Base-by-base conservation (phyloP, 2,329 filamentous ascomycete genomes). In the Ceratocystis destructans region DNA sequence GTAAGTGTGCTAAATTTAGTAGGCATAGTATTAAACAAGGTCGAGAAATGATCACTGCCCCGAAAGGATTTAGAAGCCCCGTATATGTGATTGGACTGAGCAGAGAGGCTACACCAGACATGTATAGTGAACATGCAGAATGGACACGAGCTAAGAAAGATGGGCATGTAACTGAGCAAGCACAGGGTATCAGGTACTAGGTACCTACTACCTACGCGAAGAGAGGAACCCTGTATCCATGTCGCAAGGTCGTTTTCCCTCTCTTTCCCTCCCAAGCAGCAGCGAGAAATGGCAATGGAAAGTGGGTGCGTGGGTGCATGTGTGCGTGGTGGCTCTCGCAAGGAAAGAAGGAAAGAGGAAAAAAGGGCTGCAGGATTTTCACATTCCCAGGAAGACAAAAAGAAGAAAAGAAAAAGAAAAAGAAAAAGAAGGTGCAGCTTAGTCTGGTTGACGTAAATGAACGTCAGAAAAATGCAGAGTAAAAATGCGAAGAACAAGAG, bases 301-400 rank as follows among this genome's bases (percentile, higher is more conserved):
- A 59, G 53, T 59, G 17, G 25, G 55, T 59, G 55, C 55, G 55
- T 57, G 6, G 6, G 53, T 31, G n/a, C 55, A 28, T 31, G 28
- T 28, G 53, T 57, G 53, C 53, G 31, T 57, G 28, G 31, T 57
- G 53, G 17, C 53, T 57, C 53, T 57, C 28, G 53, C 28, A 31
- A 57, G 53, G 2, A 37, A 12, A 57, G 17, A 31, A n/a, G 12
- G n/a, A 50, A 53, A 28, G 25, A 28, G 15, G 20, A 25, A 53
- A 28, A 53, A 28, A 53, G 48, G 48, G 22, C 48, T 28, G 55
- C 55, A 33, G 55, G 55, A 59, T 59, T 59, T 59, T 59, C 55
- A 33, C 25, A 33, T 37, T 12, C 33, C n/a, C 37, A 41, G 12
- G 37, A 41, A 41, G 37, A 41, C 37, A 41, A 5, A 31, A 31